Conservation (phyloP, 1,284 basidiomycete genomes). For the Ganoderma meredithae region DNA sequence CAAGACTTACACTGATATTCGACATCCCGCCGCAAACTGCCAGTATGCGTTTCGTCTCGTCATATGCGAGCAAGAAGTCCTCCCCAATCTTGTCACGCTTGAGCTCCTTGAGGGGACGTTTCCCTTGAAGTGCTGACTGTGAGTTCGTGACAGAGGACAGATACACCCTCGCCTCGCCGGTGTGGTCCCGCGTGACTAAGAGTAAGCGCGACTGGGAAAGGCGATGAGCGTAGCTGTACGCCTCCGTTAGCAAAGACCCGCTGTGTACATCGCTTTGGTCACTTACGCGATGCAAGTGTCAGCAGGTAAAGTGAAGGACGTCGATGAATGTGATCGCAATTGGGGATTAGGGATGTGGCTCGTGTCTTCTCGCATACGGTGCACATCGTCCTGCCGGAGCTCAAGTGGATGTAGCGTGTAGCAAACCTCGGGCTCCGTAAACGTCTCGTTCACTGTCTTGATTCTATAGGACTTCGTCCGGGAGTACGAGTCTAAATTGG, state of each 20-base stretch:
- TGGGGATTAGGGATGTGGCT: constrained; percentile 48
- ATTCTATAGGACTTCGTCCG: neutral
- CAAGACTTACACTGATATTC: constrained; percentile 21
- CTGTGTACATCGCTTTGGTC: constrained; percentile 7
- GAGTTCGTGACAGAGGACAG: constrained; percentile 43
- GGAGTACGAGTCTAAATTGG: neutral
- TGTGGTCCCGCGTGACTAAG: constrained; percentile 48
- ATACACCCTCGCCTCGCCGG: constrained; percentile 46
- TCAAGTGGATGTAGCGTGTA: constrained; percentile 49
- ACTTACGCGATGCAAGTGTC: constrained; percentile 47
- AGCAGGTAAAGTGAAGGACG: constrained; percentile 45
- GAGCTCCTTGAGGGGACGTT: constrained; percentile 34
- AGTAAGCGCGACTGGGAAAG: constrained; percentile 50
- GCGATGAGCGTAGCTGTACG: constrained; percentile 44
- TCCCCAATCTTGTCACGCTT: constrained; percentile 54
- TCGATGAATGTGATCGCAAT: constrained; percentile 28
- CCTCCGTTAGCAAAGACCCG: neutral
- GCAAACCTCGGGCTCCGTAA: constrained; percentile 37
- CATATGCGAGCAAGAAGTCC: constrained; percentile 52
- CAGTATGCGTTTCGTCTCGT: constrained; percentile 57
- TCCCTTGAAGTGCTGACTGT: constrained; percentile 27
- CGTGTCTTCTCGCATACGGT: constrained; percentile 49
- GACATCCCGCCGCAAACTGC: constrained; percentile 50
- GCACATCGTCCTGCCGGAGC: constrained; percentile 50
- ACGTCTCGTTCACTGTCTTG: constrained; percentile 14